These are phyloP conservation scores for Mucor saturninus DNA, from an alignment of 371 early-diverging fungal species.

Conservation along the genomic window DNA sequence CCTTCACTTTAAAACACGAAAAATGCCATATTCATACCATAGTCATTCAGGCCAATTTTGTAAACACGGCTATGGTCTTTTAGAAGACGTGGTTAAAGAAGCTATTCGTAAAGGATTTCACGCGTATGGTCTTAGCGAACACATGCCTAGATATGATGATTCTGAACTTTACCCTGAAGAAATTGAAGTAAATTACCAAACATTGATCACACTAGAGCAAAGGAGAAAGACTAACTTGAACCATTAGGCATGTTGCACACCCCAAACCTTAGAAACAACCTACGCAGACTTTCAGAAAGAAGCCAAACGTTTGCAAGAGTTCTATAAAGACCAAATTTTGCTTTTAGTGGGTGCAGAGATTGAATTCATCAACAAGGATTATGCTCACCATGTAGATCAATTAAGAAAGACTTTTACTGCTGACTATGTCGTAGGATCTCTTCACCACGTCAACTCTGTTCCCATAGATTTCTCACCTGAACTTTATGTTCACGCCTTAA, in stretches of 20 bases:
- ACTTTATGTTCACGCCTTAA: constrained; percentile 57
- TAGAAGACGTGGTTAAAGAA: constrained; percentile 74
- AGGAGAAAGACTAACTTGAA: background rate
- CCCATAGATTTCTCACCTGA: constrained; percentile 87
- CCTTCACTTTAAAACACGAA: background rate
- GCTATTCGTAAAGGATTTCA: constrained; percentile 73
- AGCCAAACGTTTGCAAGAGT: constrained; percentile 71
- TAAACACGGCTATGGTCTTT: constrained; percentile 76
- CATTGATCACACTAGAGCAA: background rate
- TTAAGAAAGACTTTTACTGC: constrained; percentile 32
- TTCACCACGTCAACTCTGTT: constrained; percentile 83
- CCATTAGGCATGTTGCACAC: constrained; percentile 63
- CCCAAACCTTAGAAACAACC: constrained; percentile 54
- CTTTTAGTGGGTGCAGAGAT: constrained; percentile 92
- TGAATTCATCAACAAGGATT: constrained; percentile 72
- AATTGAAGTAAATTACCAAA: constrained; percentile 38
- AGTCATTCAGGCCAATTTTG: constrained; percentile 90
- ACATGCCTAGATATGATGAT: constrained; percentile 74
- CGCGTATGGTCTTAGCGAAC: constrained; percentile 79
- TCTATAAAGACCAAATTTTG: constrained; percentile 64
- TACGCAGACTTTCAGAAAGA: constrained; percentile 69
- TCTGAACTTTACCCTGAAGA: constrained; percentile 88
- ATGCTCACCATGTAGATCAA: constrained; percentile 33
- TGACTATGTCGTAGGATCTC: constrained; percentile 92
- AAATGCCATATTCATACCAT: constrained; percentile 76